Evolutionary conservation across 2,329 filamentous ascomycete genomes (phyloP).

Genomic region (Talaromyces piceae): DNA sequence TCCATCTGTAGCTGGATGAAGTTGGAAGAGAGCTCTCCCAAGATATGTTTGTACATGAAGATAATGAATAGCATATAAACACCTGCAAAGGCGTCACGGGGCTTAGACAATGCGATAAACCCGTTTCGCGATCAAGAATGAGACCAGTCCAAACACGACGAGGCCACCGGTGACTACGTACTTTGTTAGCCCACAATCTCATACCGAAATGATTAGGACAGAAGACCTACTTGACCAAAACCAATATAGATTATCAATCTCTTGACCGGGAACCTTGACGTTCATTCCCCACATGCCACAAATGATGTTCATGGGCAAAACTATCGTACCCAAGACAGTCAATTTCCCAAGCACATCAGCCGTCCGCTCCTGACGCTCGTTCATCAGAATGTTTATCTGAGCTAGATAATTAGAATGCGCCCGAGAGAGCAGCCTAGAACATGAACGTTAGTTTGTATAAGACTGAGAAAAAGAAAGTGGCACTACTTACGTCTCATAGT

Average conservation of each 20-base stretch:
- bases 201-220: slow-evolving; percentile 2
- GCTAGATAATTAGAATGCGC: slow-evolving; percentile 97
- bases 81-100: too few species aligned
- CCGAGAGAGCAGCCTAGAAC: slow-evolving; percentile 68
- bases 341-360: slow-evolving; percentile 91
- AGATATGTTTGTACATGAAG: not conserved
- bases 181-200: not conserved
- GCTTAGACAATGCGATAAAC: slow-evolving; percentile 63
- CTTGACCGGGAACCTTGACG: slow-evolving; percentile 88
- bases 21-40: too few species aligned
- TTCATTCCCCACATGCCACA: slow-evolving; percentile 99
- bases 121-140: slow-evolving; percentile 69
- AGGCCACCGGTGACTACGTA: slow-evolving; percentile 59
- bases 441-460: not conserved
- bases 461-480: not conserved
- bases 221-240: slow-evolving; percentile 52
- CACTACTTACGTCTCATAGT: slow-evolving; percentile 80
- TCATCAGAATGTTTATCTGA: slow-evolving; percentile 98
- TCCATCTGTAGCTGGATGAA: too few species aligned
- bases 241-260: slow-evolving; percentile 69
- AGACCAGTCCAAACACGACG: slow-evolving; percentile 64
- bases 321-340: slow-evolving; percentile 92
- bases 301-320: slow-evolving; percentile 97
- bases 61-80: too few species aligned
- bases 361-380: slow-evolving; percentile 92